Base-by-base conservation (phyloP, 2,329 filamentous ascomycete genomes). In the Hortaea werneckii region DNA sequence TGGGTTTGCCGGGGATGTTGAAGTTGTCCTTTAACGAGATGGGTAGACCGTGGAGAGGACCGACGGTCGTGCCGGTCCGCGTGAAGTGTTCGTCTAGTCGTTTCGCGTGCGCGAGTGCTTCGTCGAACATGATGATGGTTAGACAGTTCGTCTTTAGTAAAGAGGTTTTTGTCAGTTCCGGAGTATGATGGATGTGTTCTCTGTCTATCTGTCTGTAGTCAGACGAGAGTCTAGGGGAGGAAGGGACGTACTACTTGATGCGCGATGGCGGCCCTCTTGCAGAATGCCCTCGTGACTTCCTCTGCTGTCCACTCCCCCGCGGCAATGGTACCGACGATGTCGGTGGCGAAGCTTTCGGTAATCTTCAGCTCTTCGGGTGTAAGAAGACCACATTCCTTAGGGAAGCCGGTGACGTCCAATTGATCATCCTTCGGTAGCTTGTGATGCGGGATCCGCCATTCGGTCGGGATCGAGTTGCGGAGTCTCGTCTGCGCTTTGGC, bases 21-120 rank as follows among this genome's bases (percentile, higher is more conserved):
- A 85, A 82, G 57, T 82, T 80, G 64, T 87, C 83, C 57, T 87
- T 87, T 40, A 87, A 71, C 0, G 80, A 78, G 41, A 83, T 67
- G 0, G 79, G 79, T 0, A 83, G 48, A 60, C 80, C 83, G 60
- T 87, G 83, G 1, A 87, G 70, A 1, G 82, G 81, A 0, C 83
- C 83, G 34, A 74, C 64, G 0, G 71, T 61, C 50, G 67, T 62
- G 27, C 69, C 70, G 9, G 65, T 72, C 41, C 61, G 63, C 13
- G 62, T 52, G 4, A 76, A 65, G 47, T 78, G 67, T 1, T 71
- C 65, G 55, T 81, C 77, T 0, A 79, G 67, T 34, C 71, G 64
- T 50, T 71, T 69, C 3, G 77, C 76, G 35, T 67, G 66, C 29
- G 66, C 58, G 40, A 79, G 65, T 3, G 75, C 76, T 57, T 73